Evolutionary conservation across 2,329 filamentous ascomycete species (phyloP).

Genomic region (Colletotrichum sp.): DNA sequence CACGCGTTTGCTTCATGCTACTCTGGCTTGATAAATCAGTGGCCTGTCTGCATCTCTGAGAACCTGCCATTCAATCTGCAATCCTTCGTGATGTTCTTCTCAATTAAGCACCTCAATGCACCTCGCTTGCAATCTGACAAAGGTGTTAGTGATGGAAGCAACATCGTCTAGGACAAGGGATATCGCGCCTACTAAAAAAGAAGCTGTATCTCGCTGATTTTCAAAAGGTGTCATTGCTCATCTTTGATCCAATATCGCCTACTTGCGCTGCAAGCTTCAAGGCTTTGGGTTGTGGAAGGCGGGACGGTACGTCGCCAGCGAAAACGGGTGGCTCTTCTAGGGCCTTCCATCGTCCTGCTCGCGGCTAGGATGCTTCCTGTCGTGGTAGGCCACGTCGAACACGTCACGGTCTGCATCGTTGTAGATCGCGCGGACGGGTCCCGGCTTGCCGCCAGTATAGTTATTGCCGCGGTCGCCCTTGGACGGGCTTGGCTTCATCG

Average conservation of each 20-base stretch:
- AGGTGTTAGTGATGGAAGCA: background rate
- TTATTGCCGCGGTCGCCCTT: background rate
- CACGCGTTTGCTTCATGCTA: background rate
- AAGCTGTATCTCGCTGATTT: background rate
- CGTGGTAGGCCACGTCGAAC: background rate
- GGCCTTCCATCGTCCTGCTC: accelerated
- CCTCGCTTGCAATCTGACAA: background rate
- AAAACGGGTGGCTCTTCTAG: background rate
- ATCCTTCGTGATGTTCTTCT: background rate
- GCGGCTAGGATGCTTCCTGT: background rate
- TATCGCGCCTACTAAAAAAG: background rate
- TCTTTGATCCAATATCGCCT: background rate
- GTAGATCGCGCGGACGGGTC: background rate
- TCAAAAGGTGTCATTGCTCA: background rate
- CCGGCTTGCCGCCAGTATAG: background rate
- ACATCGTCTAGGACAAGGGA: background rate
- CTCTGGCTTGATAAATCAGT: background rate
- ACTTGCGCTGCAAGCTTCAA: background rate
- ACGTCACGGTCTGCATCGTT: background rate
- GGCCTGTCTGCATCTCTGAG: background rate
- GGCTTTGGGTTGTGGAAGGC: background rate
- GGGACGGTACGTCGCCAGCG: background rate
- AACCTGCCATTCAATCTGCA: background rate
- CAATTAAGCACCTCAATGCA: background rate
- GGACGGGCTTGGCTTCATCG: background rate